Conservation (phyloP, 2,329 filamentous ascomycete genomes). For the Scortechinia acanthostroma region DNA sequence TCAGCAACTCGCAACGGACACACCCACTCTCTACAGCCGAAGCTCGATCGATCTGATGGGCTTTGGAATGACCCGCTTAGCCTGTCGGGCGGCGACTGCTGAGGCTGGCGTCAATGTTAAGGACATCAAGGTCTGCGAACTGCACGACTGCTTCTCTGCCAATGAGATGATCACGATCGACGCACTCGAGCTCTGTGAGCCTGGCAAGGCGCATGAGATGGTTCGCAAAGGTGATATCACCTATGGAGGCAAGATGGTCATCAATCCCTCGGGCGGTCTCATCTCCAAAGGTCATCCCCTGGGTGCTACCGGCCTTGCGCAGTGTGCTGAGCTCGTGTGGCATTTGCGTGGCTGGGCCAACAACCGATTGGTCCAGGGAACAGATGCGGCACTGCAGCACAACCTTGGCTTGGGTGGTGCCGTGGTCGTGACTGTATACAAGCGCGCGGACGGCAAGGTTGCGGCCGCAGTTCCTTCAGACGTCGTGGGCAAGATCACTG, state of each 20-base stretch:
- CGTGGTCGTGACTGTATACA: slow-evolving; percentile 83
- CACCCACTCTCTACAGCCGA: slow-evolving; percentile 69
- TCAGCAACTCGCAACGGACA: slow-evolving; percentile 80
- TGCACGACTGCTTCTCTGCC: slow-evolving; percentile 94
- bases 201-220: slow-evolving; percentile 84
- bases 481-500: slow-evolving; percentile 57
- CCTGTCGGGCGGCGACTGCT: slow-evolving; percentile 60
- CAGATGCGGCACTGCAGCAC: slow-evolving; percentile 75
- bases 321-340: slow-evolving; percentile 93
- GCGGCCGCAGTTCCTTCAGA: slow-evolving; percentile 52
- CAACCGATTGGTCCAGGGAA: slow-evolving; percentile 67
- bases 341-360: slow-evolving; percentile 93
- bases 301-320: slow-evolving; percentile 87
- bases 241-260: slow-evolving; percentile 74
- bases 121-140: slow-evolving; percentile 78
- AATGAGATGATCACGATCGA: slow-evolving; percentile 92
- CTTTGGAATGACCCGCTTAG: slow-evolving; percentile 73
- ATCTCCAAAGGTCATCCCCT: slow-evolving; percentile 95
- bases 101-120: slow-evolving; percentile 65
- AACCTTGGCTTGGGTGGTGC: slow-evolving; percentile 89
- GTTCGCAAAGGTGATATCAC: slow-evolving; percentile 84
- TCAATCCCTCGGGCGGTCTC: slow-evolving; percentile 89
- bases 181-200: slow-evolving; percentile 70
- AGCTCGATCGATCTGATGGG: slow-evolving; percentile 84
- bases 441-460: slow-evolving; percentile 68